These are phyloP conservation scores for Chaetomium fimeti DNA, from an alignment of 495 filamentous ascomycete genomes.

Conservation along the genomic window DNA sequence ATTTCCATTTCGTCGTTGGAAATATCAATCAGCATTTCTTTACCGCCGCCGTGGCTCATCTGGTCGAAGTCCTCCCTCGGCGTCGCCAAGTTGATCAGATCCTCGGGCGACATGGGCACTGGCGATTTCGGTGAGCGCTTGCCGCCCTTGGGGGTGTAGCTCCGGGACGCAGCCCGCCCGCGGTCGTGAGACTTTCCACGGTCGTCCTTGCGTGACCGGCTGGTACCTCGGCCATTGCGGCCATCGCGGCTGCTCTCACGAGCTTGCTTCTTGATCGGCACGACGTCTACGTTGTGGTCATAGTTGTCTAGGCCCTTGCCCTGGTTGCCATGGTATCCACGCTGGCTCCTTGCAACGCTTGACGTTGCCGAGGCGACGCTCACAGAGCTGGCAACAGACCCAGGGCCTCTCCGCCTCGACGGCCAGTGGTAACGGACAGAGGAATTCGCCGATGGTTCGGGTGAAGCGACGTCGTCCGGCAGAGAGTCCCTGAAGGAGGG, in stretches of 20 bases:
- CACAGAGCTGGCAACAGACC: slow-evolving; percentile 49
- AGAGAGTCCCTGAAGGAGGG: slow-evolving; percentile 56
- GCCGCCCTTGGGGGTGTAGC: slow-evolving; percentile 67
- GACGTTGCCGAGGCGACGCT: slow-evolving; percentile 37
- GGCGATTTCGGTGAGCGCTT: slow-evolving; percentile 89
- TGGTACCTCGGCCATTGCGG: slow-evolving; percentile 51
- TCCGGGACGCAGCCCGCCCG: slow-evolving; percentile 61
- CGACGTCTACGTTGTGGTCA: slow-evolving; percentile 80
- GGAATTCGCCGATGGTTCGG: slow-evolving; percentile 49
- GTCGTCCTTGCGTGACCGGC: slow-evolving; percentile 50
- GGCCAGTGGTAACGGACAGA: slow-evolving; percentile 48
- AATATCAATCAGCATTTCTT: slow-evolving; percentile 26
- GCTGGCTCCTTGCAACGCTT: slow-evolving; percentile 39
- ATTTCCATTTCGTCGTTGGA: slow-evolving; percentile 28
- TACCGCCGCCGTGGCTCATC: slow-evolving; percentile 7
- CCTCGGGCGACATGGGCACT: slow-evolving; percentile 87
- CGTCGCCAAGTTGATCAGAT: slow-evolving; percentile 59
- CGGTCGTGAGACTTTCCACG: slow-evolving; percentile 68
- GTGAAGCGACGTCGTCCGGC: slow-evolving; percentile 51
- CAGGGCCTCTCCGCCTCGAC: slow-evolving; percentile 44
- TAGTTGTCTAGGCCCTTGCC: slow-evolving; percentile 77
- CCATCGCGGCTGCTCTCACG: slow-evolving; percentile 60
- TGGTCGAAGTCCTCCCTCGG: slow-evolving; percentile 35
- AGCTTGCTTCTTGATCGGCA: slow-evolving; percentile 57
- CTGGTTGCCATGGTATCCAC: slow-evolving; percentile 39